Conservation (phyloP, 129 eudicot species). For the Artemisia argyi region DNA sequence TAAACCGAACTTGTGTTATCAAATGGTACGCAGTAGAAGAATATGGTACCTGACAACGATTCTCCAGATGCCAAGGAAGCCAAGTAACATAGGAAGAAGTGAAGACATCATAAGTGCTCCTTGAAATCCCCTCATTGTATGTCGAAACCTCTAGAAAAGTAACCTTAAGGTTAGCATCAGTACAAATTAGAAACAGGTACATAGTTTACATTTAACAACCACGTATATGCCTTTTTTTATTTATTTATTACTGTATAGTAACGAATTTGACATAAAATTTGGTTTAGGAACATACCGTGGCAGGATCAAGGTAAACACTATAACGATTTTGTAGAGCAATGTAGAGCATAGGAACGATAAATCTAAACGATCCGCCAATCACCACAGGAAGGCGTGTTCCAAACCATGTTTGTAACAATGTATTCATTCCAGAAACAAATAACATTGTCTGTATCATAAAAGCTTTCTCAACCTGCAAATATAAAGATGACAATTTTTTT, state of each 20-base stretch:
- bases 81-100: conserved; percentile 60
- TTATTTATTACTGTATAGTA: no score
- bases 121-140: conserved; percentile 81
- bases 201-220: no score
- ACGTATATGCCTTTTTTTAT: no score
- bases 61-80: conserved; percentile 90
- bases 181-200: no score
- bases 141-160: conserved; percentile 60
- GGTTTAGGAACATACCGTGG: conserved; percentile 35
- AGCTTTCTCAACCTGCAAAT: conserved; percentile 73
- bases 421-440: conserved; percentile 77
- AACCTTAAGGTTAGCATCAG: not conserved
- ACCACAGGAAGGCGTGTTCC: conserved; percentile 86
- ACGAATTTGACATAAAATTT: not conserved
- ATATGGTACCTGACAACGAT: conserved; percentile 55
- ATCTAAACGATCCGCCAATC: conserved; percentile 81
- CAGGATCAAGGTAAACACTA: conserved; percentile 49
- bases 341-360: conserved; percentile 61
- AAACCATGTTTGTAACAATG: conserved; percentile 69
- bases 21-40: no score
- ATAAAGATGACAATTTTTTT: not conserved
- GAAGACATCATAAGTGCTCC: conserved; percentile 88
- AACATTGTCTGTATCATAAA: conserved; percentile 73
- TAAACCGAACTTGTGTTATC: not conserved
- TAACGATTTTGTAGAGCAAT: conserved; percentile 55